These are phyloP conservation scores for Kazachstania sp. DNA, from an alignment of 1,139 yeast species.

Conservation along the genomic window DNA sequence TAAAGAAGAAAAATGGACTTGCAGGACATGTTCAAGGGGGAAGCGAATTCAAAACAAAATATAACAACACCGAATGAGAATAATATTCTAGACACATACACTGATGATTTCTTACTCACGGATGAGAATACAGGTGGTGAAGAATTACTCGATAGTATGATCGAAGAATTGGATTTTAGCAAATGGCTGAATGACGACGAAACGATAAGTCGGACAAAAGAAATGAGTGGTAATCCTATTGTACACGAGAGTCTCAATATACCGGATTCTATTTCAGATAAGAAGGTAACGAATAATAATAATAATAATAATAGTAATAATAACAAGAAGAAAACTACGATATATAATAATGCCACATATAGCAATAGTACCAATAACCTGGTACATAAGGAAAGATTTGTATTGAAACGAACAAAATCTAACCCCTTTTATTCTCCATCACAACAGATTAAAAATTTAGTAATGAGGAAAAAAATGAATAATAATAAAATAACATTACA, in stretches of 20 bases:
- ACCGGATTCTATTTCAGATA: no score
- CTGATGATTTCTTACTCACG: neutral
- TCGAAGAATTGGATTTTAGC: neutral
- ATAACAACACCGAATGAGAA: no score
- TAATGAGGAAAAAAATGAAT: conserved; percentile 9
- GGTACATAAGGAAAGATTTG: neutral
- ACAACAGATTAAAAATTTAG: conserved; percentile 15
- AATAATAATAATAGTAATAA: no score
- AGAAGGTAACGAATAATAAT: no score
- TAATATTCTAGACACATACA: no score
- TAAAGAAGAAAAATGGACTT: neutral
- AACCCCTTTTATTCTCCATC: conserved; percentile 22
- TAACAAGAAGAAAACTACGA: no score
- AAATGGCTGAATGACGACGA: neutral
- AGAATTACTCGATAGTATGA: neutral
- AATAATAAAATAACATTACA: neutral
- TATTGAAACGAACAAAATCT: conserved; percentile 8
- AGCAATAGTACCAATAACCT: no score
- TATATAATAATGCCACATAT: no score
- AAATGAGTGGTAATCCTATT: neutral
- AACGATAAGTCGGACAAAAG: neutral
- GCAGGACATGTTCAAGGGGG: conserved; percentile 1
- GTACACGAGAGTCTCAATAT: no score
- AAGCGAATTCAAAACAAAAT: no score
- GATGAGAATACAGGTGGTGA: neutral